Evolutionary conservation across 345 rosid species (phyloP), one percentile per base, ranked within the genome.

Genomic region (Euphorbia lathyris): DNA sequence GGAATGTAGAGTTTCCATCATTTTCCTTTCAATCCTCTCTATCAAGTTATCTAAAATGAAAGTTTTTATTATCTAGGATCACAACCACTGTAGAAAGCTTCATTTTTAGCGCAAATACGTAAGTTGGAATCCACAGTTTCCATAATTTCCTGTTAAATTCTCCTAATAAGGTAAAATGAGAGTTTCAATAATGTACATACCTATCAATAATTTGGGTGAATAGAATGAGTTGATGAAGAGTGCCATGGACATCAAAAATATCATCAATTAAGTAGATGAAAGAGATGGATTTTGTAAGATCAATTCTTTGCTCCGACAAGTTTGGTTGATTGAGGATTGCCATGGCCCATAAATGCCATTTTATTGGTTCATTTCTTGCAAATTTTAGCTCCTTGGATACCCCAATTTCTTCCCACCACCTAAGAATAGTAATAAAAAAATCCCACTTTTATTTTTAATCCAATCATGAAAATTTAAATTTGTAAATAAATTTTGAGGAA

Each of bases 401-500:
- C 34, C 83, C 86, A 3, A 82, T 72, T 4, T 77, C 83, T 69
- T 74, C 73, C 94, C 94, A 88, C 91, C 94, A 88, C 51, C 94
- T 88, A 65, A 66, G n/a, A 27, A 27, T 26, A 3, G 1, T 12
- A 58, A 10, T 2, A 58, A 58, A 26, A 27, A 51, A 57, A 36
- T n/a, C n/a, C n/a, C n/a, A n/a, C n/a, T n/a, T n/a, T n/a, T n/a
- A n/a, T n/a, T n/a, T n/a, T n/a, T n/a, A n/a, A n/a, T n/a, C n/a
- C n/a, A n/a, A n/a, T n/a, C n/a, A n/a, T n/a, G n/a, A n/a, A n/a
- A n/a, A n/a, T n/a, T n/a, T n/a, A n/a, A n/a, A n/a, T n/a, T n/a
- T n/a, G n/a, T n/a, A n/a, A n/a, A n/a, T n/a, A n/a, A n/a, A n/a
- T n/a, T n/a, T n/a, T n/a, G n/a, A n/a, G n/a, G n/a, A n/a, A n/a